Base-by-base conservation (phyloP, 768 basidiomycete species). In the Symmetrospora coprosmae region DNA sequence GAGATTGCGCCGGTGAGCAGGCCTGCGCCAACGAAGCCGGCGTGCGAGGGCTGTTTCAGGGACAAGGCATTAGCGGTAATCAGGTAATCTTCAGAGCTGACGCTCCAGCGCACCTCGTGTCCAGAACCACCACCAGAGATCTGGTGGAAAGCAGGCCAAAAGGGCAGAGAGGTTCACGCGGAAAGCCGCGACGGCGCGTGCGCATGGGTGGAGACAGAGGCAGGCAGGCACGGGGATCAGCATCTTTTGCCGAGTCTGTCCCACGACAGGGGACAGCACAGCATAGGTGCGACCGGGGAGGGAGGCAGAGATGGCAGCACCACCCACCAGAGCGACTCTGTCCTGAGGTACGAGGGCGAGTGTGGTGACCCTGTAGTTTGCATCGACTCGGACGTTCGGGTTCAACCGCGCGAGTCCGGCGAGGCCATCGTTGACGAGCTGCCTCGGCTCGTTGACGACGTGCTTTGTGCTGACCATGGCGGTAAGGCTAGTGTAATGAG, bases 1-100 rank as follows among this genome's bases (percentile, higher is more conserved):
- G 84, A 88, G 16, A 91, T 85, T 31, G 88, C 87, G 46, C 82
- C 85, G 35, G 82, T 82, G 41, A 91, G 75, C 65, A 89, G 82
- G 28, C 89, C 89, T 64, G 80, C 72, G 40, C 87, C 89, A 17
- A 92, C 88, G 67, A 85, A 90, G 2, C 81, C 86, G 8, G 86
- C 80, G 73, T 90, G 88, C 25, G 87, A 80, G 13, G 89, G 90
- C 68, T 92, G 89, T 68, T 91, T 90, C 56, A 13, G 40, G 25
- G 17, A 46, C 48, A 43, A 30, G 40, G 27, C 4, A 25, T 8
- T 28, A 16, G 45, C 9, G 43, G 19, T 16, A 45, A 30, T n/a
- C 35, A 37, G 6, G 23, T 7, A 37, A 13, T n/a, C 16, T n/a
- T 56, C 46, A n/a, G 23, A 49, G 6, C 56, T 49, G 46, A 5